Evolutionary conservation across 495 filamentous ascomycete genomes (phyloP), one percentile per base, ranked within the genome.

Genomic region (Neurospora sp.): DNA sequence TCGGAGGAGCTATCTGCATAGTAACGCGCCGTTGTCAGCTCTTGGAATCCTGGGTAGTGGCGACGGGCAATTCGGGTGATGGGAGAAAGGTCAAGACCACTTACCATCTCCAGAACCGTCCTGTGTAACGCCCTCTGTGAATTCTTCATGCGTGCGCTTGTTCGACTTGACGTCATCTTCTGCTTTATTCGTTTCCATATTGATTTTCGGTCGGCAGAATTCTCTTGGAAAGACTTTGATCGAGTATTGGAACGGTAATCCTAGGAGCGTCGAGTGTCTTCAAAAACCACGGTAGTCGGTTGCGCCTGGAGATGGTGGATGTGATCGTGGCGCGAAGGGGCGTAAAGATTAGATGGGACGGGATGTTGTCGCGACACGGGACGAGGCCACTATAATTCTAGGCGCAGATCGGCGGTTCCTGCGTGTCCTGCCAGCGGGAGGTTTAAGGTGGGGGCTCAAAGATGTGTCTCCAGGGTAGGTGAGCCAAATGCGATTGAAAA

Each of bases 1-100:
- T 97, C 94, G 2, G 92, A 92, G 18, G 93, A 97, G 70, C 88
- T 90, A 9, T 90, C 91, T 89, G 72, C 39, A 72, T 27, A 7
- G 27, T 16, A 66, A 66, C 48, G 54, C 27, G n/a, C 39, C 2
- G 16, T n/a, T 37, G 72, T 79, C 74, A 78, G 73, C 23, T 73
- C 31, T 6, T 41, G 66, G 10, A 16, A 48, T 23, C 4, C 37
- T 11, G 12, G 5, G 38, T 39, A 39, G 14, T 23, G 41, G 48
- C 38, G 38, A 38, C 16, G 8, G 40, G 31, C 37, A 48, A 54
- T 62, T 9, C 2, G 54, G 54, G 23, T 66, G 54, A 66, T 16
- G 14, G 20, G 11, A 38, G 5, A 35, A 62, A 4, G 11, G 18
- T 10, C 5, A 11, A 41, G 14, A 11, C 23, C 39, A 62, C 80